A percentile compares a stretch with the other conserved stretches of the same genome.
These are phyloP conservation scores for Penicillium sclerotigenum DNA, from an alignment of 2,329 filamentous ascomycete species.

Conservation along the genomic window DNA sequence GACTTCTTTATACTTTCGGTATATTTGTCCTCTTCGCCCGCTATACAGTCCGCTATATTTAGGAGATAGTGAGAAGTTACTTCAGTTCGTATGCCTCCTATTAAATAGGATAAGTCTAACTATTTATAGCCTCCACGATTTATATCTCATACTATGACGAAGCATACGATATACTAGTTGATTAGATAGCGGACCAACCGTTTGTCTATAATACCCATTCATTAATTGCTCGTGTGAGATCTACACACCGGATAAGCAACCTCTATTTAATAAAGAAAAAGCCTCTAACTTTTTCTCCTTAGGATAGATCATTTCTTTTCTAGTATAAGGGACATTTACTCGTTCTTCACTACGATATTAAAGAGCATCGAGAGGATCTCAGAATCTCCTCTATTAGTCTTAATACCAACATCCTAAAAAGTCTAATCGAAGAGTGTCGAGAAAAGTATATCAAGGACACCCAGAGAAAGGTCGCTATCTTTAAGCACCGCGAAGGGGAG, in stretches of 20 bases:
- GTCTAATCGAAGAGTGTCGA: conserved; percentile 31
- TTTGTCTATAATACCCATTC: conserved; percentile 18
- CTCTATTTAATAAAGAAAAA: conserved; percentile 15
- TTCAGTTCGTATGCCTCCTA: conserved; percentile 16
- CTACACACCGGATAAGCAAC: conserved; percentile 14
- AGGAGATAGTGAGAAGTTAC: conserved; percentile 18
- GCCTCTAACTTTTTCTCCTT: conserved; percentile 20
- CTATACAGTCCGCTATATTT: conserved; percentile 15
- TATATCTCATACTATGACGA: conserved; percentile 19
- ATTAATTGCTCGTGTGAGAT: conserved; percentile 9
- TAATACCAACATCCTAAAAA: conserved; percentile 24
- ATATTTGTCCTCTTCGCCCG: conserved; percentile 16
- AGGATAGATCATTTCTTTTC: conserved; percentile 19
- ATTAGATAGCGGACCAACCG: conserved; percentile 14
- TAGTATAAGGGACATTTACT: conserved; percentile 26
- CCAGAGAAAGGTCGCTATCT: conserved; percentile 25
- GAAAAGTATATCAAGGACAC: conserved; percentile 26
- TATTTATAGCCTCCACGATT: conserved; percentile 13
- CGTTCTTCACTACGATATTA: conserved; percentile 19
- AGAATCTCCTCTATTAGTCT: conserved; percentile 19
- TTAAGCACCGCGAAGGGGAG: conserved; percentile 23
- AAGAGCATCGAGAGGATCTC: conserved; percentile 18
- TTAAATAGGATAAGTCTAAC: conserved; percentile 11
- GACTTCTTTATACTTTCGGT: conserved; percentile 14
- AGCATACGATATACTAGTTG: conserved; percentile 19